Percentiles rank a stretch among this genome's conserved stretches.
phyloP scores from a whole-genome alignment of 2,329 filamentous ascomycete genomes.

The Hypoxylon sp. region DNA sequence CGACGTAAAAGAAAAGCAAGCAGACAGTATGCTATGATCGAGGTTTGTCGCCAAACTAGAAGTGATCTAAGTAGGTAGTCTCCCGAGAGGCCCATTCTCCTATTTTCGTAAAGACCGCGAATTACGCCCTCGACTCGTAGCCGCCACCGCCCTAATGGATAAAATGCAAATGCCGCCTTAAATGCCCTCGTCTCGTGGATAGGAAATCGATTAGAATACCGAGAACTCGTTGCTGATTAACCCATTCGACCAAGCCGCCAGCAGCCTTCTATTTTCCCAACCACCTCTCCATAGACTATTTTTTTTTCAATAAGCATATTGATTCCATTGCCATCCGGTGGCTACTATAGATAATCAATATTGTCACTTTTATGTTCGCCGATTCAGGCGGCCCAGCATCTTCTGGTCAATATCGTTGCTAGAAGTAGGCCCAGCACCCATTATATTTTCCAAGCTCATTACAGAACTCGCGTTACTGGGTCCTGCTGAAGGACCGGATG shows the following conservation, averaged over 20 bases:
- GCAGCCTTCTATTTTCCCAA: slow-evolving; percentile 44
- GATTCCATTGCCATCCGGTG: slow-evolving; percentile 32
- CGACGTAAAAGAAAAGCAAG: slow-evolving; percentile 40
- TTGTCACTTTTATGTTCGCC: slow-evolving; percentile 49
- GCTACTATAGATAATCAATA: slow-evolving; percentile 20
- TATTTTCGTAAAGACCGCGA: slow-evolving; percentile 35
- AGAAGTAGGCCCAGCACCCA: slow-evolving; percentile 59
- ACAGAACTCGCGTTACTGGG: slow-evolving; percentile 62
- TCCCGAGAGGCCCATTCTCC: slow-evolving; percentile 34
- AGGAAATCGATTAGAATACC: slow-evolving; percentile 40
- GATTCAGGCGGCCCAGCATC: slow-evolving; percentile 69
- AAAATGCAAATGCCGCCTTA: slow-evolving; percentile 42
- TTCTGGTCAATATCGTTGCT: slow-evolving; percentile 68
- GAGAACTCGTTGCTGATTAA: slow-evolving; percentile 30
- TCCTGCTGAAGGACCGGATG: slow-evolving; percentile 55
- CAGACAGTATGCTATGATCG: slow-evolving; percentile 49
- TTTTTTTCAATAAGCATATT: slow-evolving; percentile 16
- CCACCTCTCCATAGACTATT: slow-evolving; percentile 7
- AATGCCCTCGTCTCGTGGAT: slow-evolving; percentile 34
- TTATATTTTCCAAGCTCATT: slow-evolving; percentile 68
- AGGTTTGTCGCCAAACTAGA: slow-evolving; percentile 53
- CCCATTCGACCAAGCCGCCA: slow-evolving; percentile 39
- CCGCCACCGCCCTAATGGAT: slow-evolving; percentile 35
- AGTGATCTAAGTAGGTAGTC: slow-evolving; percentile 47
- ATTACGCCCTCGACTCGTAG: slow-evolving; percentile 41